phyloP scores from a whole-genome alignment of 495 filamentous ascomycete species.

The Parathielavia appendiculata region DNA sequence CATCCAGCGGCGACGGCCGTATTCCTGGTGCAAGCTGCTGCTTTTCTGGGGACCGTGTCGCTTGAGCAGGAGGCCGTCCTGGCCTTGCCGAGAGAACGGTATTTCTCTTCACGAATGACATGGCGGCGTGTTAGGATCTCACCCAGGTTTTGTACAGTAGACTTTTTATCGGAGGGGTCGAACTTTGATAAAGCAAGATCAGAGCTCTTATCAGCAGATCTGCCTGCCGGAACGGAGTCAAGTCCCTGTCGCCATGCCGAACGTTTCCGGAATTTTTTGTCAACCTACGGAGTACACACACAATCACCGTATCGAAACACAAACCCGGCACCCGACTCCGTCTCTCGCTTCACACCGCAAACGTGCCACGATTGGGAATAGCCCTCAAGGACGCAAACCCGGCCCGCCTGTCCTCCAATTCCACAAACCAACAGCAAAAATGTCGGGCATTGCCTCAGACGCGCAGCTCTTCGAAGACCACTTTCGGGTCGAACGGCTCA shows the following conservation, averaged over 20 bases:
- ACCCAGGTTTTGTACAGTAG: too few species aligned
- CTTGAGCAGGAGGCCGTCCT: slow-evolving; percentile 21
- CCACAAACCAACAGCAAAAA: slow-evolving; percentile 32
- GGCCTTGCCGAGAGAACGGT: slow-evolving; percentile 53
- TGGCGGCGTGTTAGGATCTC: slow-evolving; percentile 29
- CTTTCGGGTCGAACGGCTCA: slow-evolving; percentile 74
- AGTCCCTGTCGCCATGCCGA: not conserved
- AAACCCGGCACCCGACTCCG: not conserved
- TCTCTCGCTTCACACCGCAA: not conserved
- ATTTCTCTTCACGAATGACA: slow-evolving; percentile 91
- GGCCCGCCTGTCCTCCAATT: not conserved
- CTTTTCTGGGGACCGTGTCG: slow-evolving; percentile 33
- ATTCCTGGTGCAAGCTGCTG: slow-evolving; percentile 56
- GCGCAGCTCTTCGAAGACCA: slow-evolving; percentile 87
- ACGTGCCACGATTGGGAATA: not conserved
- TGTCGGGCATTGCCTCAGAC: slow-evolving; percentile 58
- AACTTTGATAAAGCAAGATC: slow-evolving; percentile 11
- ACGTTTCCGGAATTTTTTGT: slow-evolving; percentile 12
- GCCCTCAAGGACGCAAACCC: too few species aligned
- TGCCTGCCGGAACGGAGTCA: slow-evolving; percentile 9
- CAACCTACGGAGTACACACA: too few species aligned
- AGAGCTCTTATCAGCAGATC: not conserved
- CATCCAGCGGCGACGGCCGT: slow-evolving; percentile 84
- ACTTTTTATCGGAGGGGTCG: slow-evolving; percentile 11
- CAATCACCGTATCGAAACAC: slow-evolving; percentile 7